A percentile compares a stretch with the other conserved stretches of the same genome.
Conservation (phyloP, 2,329 filamentous ascomycete species). For the Fusarium sp. region DNA sequence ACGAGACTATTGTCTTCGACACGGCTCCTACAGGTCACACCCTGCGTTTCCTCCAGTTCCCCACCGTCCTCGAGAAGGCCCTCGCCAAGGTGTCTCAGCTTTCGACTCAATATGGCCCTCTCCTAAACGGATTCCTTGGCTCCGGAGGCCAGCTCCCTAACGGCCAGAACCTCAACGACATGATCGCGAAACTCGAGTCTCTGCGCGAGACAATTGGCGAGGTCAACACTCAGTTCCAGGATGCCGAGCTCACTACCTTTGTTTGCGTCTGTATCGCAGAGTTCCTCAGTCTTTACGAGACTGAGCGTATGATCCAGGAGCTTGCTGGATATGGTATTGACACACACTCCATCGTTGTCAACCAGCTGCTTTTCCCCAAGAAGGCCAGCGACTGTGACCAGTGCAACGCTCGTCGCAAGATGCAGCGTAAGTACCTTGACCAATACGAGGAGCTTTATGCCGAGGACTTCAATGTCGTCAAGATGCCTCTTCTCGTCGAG, state of each 20-base stretch:
- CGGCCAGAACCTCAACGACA: constrained; percentile 90
- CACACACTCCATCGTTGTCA: constrained; percentile 97
- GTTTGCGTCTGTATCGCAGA: constrained; percentile 99
- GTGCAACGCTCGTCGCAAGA: constrained; percentile 92
- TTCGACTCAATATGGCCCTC: constrained; percentile 92
- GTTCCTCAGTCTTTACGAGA: constrained; percentile 97
- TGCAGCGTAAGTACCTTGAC: constrained; percentile 99
- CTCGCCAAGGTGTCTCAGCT: constrained; percentile 97
- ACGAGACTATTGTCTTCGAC: constrained; percentile 99
- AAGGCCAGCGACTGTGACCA: constrained; percentile 89
- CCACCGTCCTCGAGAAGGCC: constrained; percentile 96
- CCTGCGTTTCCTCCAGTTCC: constrained; percentile 97
- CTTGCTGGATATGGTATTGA: constrained; percentile 93
- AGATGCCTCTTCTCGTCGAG: constrained; percentile 95
- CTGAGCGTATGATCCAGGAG: constrained; percentile 99
- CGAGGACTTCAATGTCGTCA: constrained; percentile 95
- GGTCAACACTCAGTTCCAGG: constrained; percentile 98
- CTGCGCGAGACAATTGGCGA: constrained; percentile 93
- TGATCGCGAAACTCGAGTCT: constrained; percentile 94
- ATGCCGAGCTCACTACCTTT: constrained; percentile 93
- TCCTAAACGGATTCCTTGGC: constrained; percentile 93
- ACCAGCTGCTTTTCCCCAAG: constrained; percentile 94
- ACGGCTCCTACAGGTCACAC: constrained; percentile 98
- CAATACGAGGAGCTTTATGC: constrained; percentile 99
- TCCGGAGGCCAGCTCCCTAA: constrained; percentile 80